Conservation (phyloP, 768 basidiomycete genomes). For the Rubroboletus satanas region DNA sequence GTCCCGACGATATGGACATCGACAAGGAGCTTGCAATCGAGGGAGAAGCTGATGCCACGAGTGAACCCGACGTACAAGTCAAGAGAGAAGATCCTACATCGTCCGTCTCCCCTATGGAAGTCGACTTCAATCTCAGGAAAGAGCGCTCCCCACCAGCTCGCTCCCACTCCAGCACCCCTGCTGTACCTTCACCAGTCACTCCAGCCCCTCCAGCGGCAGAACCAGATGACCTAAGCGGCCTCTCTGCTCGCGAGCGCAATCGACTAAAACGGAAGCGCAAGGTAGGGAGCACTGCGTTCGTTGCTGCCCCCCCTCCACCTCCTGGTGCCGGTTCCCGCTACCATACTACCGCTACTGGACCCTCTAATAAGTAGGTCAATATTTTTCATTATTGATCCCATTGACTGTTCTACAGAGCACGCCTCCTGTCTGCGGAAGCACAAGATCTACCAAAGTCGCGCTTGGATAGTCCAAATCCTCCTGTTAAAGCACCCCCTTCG, state of each 20-base stretch:
- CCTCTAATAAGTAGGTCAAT: conserved; percentile 52
- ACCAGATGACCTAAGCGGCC: conserved; percentile 42
- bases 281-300: conserved; percentile 77
- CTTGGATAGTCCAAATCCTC: conserved; percentile 51
- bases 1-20: conserved; percentile 75
- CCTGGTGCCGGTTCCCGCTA: conserved; percentile 59
- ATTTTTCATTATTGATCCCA: background rate
- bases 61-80: conserved; percentile 36
- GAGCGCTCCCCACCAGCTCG: conserved; percentile 40
- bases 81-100: conserved; percentile 40
- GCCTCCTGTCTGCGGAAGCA: conserved; percentile 67
- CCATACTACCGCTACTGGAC: conserved; percentile 50
- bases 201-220: conserved; percentile 36
- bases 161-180: conserved; percentile 44
- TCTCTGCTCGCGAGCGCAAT: conserved; percentile 92
- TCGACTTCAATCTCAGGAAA: conserved; percentile 38
- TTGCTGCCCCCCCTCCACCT: conserved; percentile 61
- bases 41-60: conserved; percentile 45
- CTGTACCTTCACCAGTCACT: conserved; percentile 47
- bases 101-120: conserved; percentile 42
- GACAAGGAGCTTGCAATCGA: conserved; percentile 76
- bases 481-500: conserved; percentile 34
- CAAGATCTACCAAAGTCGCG: conserved; percentile 49
- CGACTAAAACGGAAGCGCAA: conserved; percentile 94
- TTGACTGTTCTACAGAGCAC: conserved; percentile 46